A percentile compares a stretch with the other conserved stretches of the same genome.
Conservation (phyloP, 2,329 filamentous ascomycete species). For the Colletotrichum lentis region DNA sequence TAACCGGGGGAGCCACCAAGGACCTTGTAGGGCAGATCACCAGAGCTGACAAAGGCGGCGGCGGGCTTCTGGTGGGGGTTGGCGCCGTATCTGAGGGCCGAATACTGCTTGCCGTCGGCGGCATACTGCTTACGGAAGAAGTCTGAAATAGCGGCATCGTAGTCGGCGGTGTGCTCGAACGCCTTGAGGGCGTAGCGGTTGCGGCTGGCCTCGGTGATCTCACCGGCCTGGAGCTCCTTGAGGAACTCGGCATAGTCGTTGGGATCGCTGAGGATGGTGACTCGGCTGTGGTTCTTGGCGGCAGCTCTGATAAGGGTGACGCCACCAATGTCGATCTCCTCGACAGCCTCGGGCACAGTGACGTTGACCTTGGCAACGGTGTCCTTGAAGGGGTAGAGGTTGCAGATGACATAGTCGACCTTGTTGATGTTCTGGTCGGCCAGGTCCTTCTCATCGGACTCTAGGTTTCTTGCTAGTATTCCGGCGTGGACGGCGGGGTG, state of each 20-base stretch:
- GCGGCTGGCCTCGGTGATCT: conserved; percentile 84
- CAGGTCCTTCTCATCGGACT: conserved; percentile 95
- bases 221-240: conserved; percentile 85
- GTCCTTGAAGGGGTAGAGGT: conserved; percentile 99
- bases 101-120: conserved; percentile 80
- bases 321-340: conserved; percentile 98
- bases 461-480: conserved; percentile 92
- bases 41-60: conserved; percentile 77
- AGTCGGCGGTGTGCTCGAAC: conserved; percentile 97
- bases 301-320: conserved; percentile 96
- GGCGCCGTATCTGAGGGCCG: conserved; percentile 89
- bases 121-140: conserved; percentile 99
- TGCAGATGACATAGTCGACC: conserved; percentile 96
- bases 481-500: conserved; percentile 91
- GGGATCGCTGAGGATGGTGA: conserved; percentile 95
- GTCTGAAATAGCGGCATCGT: conserved; percentile 91
- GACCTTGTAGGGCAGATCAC: conserved; percentile 90
- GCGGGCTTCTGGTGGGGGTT: conserved; percentile 99
- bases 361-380: conserved; percentile 97
- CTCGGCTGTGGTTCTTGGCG: conserved; percentile 95
- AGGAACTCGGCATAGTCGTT: conserved; percentile 94
- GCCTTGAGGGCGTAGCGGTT: conserved; percentile 95
- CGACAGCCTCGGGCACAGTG: conserved; percentile 93
- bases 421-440: conserved; percentile 94
- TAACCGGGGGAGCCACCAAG: conserved; percentile 90